Conservation (phyloP, 2,329 filamentous ascomycete species). For the Neodidymelliopsis sp. region DNA sequence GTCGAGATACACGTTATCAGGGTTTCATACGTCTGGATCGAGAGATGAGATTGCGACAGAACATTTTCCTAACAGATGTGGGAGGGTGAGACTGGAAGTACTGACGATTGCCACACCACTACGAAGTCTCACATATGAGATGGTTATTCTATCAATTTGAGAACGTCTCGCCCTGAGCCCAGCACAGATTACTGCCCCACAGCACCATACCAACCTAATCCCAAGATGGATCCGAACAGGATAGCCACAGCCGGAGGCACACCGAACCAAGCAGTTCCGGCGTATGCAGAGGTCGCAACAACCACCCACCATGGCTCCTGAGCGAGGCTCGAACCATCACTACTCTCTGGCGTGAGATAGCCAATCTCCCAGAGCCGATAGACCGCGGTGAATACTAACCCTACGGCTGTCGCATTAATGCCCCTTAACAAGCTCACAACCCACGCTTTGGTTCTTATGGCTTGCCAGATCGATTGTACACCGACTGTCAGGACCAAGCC, state of each 20-base stretch:
- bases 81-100: too few relatives aligned
- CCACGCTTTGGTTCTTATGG: slow-evolving; percentile 44
- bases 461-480: slow-evolving; percentile 50
- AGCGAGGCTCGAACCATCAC: slow-evolving; percentile 47
- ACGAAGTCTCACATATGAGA: too few relatives aligned
- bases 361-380: slow-evolving; percentile 56
- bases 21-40: too few relatives aligned
- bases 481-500: slow-evolving; percentile 49
- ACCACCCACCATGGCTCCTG: slow-evolving; percentile 56
- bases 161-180: too few relatives aligned
- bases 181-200: slow-evolving; percentile 31
- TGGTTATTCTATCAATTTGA: too few relatives aligned
- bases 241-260: slow-evolving; percentile 51
- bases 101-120: too few relatives aligned
- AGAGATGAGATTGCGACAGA: too few relatives aligned
- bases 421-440: slow-evolving; percentile 49
- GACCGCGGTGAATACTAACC: slow-evolving; percentile 55
- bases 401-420: slow-evolving; percentile 54
- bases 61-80: too few relatives aligned
- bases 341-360: slow-evolving; percentile 49
- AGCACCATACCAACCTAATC: slow-evolving; percentile 51
- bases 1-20: too few relatives aligned
- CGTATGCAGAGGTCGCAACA: slow-evolving; percentile 52
- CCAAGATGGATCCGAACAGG: slow-evolving; percentile 49
- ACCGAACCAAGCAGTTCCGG: slow-evolving; percentile 51